Evolutionary conservation across 75 land plant species (phyloP).

Genomic region (Cupressus sempervirens): DNA sequence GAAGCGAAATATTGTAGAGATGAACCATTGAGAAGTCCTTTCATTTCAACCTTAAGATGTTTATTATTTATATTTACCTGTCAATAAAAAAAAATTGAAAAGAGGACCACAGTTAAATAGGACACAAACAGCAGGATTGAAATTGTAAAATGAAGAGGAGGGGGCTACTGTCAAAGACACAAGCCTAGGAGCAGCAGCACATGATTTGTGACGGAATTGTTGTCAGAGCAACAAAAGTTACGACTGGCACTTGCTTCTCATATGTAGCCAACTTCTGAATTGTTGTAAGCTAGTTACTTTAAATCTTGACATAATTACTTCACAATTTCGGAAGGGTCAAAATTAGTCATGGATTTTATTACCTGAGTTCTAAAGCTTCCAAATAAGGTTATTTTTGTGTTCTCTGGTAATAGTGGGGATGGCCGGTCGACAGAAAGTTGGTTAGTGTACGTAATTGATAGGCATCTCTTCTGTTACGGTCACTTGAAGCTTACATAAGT

Average conservation of each 20-base stretch:
- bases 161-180: background rate
- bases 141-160: background rate
- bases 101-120: background rate
- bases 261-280: constrained; percentile 64
- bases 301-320: background rate
- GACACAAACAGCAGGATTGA: background rate
- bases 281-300: constrained; percentile 33
- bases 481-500: background rate
- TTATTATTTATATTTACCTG: background rate
- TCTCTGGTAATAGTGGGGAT: background rate
- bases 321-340: background rate
- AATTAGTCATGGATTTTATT: background rate
- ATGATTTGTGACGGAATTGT: constrained; percentile 61
- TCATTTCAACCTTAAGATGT: background rate
- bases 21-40: background rate
- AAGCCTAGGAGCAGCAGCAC: background rate
- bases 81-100: background rate
- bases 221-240: constrained; percentile 63
- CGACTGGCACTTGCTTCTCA: constrained; percentile 65
- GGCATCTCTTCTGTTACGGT: background rate
- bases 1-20: background rate
- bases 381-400: background rate
- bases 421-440: background rate
- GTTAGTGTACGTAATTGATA: background rate
- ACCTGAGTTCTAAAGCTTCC: background rate